phyloP scores from a whole-genome alignment of 2,329 filamentous ascomycete genomes.

The Chaetomiaceae sp. region DNA sequence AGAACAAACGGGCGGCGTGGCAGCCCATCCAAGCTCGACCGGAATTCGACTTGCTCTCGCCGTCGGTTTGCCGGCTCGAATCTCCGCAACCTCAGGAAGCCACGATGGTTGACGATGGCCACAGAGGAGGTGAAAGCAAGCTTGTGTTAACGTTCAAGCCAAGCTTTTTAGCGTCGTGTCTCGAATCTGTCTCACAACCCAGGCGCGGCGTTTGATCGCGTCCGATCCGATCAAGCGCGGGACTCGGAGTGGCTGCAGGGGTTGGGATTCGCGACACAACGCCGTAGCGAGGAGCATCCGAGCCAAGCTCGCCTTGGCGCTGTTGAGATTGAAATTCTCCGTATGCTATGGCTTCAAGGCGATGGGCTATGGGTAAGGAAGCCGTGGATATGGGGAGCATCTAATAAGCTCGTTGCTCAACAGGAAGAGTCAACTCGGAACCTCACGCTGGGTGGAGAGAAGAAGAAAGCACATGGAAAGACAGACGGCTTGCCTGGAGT shows the following conservation, averaged over 20 bases:
- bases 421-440: no score
- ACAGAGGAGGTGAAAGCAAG: not conserved
- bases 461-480: no score
- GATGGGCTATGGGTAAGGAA: no score
- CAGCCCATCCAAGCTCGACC: no score
- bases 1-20: no score
- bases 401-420: no score
- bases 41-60: no score
- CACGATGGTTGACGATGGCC: not conserved
- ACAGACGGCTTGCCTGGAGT: no score
- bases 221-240: constrained; percentile 23
- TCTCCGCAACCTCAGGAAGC: not conserved
- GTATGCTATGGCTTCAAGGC: no score
- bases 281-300: constrained; percentile 25
- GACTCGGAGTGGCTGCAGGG: constrained; percentile 23
- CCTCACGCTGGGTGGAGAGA: no score
- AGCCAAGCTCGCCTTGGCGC: not conserved
- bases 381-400: no score
- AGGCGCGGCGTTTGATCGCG: constrained; percentile 22
- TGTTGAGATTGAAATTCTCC: not conserved
- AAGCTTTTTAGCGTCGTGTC: constrained; percentile 20
- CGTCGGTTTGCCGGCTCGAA: not conserved
- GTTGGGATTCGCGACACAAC: constrained; percentile 17
- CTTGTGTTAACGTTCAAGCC: not conserved
- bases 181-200: constrained; percentile 25